Evolutionary conservation across 75 land plant species (phyloP).

Genomic region (Sequoiadendron giganteum): DNA sequence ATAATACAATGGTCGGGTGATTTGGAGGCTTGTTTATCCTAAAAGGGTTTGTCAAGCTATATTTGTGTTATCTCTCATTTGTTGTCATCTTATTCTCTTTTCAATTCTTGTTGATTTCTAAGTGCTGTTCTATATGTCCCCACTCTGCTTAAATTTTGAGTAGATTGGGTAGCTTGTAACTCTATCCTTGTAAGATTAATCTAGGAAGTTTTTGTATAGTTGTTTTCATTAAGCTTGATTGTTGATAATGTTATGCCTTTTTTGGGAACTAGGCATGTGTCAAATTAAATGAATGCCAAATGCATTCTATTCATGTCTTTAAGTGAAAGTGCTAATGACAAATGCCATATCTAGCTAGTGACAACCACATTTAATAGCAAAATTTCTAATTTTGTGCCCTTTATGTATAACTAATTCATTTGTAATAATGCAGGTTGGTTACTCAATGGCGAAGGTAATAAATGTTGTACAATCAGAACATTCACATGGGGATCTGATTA

Average conservation of each 20-base stretch:
- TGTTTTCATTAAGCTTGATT: not conserved
- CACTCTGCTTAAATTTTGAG: too few relatives aligned
- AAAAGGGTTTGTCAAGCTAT: too few relatives aligned
- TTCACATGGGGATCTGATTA: slow-evolving; percentile 77
- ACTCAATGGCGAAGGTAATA: slow-evolving; percentile 66
- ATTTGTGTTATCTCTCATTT: too few relatives aligned
- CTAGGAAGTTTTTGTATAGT: not conserved
- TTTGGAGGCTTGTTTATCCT: too few relatives aligned
- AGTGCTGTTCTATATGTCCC: too few relatives aligned
- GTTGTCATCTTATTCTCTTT: too few relatives aligned
- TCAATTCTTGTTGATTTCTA: too few relatives aligned
- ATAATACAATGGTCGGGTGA: too few relatives aligned
- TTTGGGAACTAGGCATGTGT: not conserved
- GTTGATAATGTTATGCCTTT: not conserved
- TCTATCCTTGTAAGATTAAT: too few relatives aligned
- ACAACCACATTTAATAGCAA: too few relatives aligned
- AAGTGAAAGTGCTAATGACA: not conserved
- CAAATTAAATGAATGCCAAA: not conserved
- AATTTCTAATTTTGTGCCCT: not conserved
- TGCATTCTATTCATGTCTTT: not conserved
- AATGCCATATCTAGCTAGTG: too few relatives aligned
- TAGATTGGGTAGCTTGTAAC: too few relatives aligned
- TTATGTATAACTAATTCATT: not conserved
- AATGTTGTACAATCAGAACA: slow-evolving; percentile 81
- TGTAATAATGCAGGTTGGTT: slow-evolving; percentile 52